Evolutionary conservation across 1,284 basidiomycete species (phyloP), one percentile per base, ranked within the genome.

Genomic region (Ceratobasidium sp.): DNA sequence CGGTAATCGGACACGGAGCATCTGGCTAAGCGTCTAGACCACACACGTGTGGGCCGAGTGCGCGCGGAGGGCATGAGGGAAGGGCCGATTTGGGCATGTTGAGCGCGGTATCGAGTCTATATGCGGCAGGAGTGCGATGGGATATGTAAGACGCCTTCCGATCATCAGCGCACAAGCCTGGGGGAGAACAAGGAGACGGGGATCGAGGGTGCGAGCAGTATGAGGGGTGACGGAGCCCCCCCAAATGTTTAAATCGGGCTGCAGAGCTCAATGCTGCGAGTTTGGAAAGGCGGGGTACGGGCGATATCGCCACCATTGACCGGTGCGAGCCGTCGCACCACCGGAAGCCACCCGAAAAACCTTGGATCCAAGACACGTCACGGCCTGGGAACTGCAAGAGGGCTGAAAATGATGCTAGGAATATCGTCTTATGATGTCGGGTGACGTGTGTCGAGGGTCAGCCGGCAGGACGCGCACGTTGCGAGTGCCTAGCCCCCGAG

Each of bases 1-100:
- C 36, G 49, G 36, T 9, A 38, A 38, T 56, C n/a, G 28, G 48
- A 33, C 56, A 69, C 48, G 21, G 54, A 38, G 23, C 28, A 25
- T 36, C 48, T 48, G 3, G n/a, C 40, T 48, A 18, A 38, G 18
- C 23, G 67, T 28, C 67, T 70, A 60, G 67, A 70, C 67, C 67
- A 56, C 25, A 70, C 67, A 70, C 67, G 67, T 70, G 67, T 42
- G 64, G 67, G 56, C 21, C 56, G 67, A 40, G 36, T 49, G 67
- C 28, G 67, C 40, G 56, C 56, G 56, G 56, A 60, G 56, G 54
- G 56, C 67, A 70, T 58, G 67, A 70, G 67, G 66, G 21, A 46
- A 38, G 44, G 42, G 54, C 67, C 40, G 23, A 28, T 44, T 59
- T n/a, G 51, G 56, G 54, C 56, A 40, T 42, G 54, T 42, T 18